Evolutionary conservation across 1,284 basidiomycete genomes (phyloP), one percentile per base, ranked within the genome.

Genomic region (Ustilago crameri): DNA sequence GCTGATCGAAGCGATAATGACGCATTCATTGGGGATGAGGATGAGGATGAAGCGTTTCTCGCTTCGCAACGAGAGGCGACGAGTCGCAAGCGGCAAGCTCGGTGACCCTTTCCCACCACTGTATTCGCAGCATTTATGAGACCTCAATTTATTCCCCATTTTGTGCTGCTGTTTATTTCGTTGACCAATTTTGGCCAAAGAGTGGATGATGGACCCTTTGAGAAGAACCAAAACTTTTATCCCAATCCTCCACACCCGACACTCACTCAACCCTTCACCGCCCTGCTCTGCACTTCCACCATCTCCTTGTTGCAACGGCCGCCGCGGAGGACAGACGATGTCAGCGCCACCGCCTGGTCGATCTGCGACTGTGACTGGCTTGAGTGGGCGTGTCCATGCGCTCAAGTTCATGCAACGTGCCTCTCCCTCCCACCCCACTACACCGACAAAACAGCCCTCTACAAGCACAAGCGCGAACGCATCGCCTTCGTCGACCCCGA

Each of bases 361-460:
- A 24, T 73, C 70, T 30, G 56, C 60, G 30, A 68, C 70, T 17
- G 65, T 73, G 5, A 63, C 57, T n/a, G 55, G 56, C 10, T 51
- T 73, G 17, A 73, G 70, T 54, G 70, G 70, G 23, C 61, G 65
- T 30, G 70, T 73, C 5, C 55, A 57, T 38, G 70, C 64, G 52
- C 65, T 73, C 65, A 68, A 73, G 54, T 73, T 73, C 41, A 73
- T 73, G 70, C 70, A 73, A 54, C 69, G 63, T 40, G 69, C 57
- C 41, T 56, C 60, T 1, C 45, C 60, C 22, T 44, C 59, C 9
- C 37, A 40, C 38, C 30, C 46, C 14, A 40, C 53, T 1, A 24
- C 50, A 38, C 17, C 51, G 23, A 24, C 27, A n/a, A n/a, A n/a
- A n/a, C n/a, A n/a, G n/a, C n/a, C n/a, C 20, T 24, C 48, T 0